Evolutionary conservation across 129 eudicot species (phyloP), one percentile per base, ranked within the genome.

Genomic region (Flaveria sonorensis): DNA sequence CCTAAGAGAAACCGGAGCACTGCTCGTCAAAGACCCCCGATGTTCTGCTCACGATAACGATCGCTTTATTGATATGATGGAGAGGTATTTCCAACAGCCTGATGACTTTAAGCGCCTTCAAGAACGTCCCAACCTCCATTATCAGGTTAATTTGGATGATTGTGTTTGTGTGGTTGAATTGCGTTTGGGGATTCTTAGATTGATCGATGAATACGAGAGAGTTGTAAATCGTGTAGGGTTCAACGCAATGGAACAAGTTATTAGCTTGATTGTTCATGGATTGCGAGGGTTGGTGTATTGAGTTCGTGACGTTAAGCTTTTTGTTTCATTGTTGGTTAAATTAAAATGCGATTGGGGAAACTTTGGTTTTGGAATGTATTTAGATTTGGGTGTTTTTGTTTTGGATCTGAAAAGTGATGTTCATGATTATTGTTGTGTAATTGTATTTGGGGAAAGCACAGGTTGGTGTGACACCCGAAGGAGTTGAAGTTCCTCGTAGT

Each of bases 381-480:
- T 19, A 36, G 60, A 62, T 32, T 23, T 9, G 32, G 66, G 83
- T 20, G 47, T 71, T 39, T 68, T 59, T 19, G 32, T 50, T 47
- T 50, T 57, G 18, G 52, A 12, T 10, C 64, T 46, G 32, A 51
- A 13, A 40, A 24, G 45, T 64, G 16, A 6, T 71, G 57, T 46
- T 9, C 19, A 68, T 32, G 24, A 6, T 19, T 61, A 46, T 43
- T 36, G 40, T 36, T 36, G 7, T 36, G 1, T 36, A 36, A 36
- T 36, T 50, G 52, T 66, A 14, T 21, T 18, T 55, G 23, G 72
- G 61, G 6, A 47, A 64, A 21, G 66, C 15, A 64, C 79, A 94
- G 98, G 99, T 94, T 74, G 99, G 99, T 30, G 97, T 87, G 78
- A 94, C 99, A 23, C 99, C 97, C 20, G 99, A 91, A 89, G 99